phyloP scores from a whole-genome alignment of 1,284 basidiomycete genomes.

The Tetrapyrgos nigripes region DNA sequence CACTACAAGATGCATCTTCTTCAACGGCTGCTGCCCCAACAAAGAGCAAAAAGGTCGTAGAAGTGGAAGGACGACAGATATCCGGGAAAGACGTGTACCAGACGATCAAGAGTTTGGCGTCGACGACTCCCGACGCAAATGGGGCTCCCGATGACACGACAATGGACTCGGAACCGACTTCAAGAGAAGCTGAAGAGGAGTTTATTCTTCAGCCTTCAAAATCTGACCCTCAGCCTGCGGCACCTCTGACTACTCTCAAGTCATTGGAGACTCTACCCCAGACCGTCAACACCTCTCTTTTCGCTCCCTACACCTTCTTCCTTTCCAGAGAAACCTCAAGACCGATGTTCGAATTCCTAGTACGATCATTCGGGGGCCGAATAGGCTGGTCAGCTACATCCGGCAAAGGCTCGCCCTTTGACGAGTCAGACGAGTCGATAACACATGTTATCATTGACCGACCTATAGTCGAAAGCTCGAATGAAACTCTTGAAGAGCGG shows the following conservation, averaged over 20 bases:
- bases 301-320: constrained; percentile 92
- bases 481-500: constrained; percentile 65
- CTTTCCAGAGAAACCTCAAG: constrained; percentile 95
- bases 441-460: constrained; percentile 98
- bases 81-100: constrained; percentile 76
- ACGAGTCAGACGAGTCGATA: constrained; percentile 79
- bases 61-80: constrained; percentile 62
- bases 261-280: constrained; percentile 69
- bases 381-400: constrained; percentile 91
- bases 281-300: constrained; percentile 65
- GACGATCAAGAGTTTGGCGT: constrained; percentile 70
- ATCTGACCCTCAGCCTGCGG: constrained; percentile 56
- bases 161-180: constrained; percentile 23
- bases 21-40: constrained; percentile 29
- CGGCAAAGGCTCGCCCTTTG: constrained; percentile 84
- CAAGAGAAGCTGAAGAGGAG: constrained; percentile 66
- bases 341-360: constrained; percentile 93
- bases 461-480: constrained; percentile 60
- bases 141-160: constrained; percentile 48
- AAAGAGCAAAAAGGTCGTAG: constrained; percentile 49
- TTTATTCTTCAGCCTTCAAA: constrained; percentile 73
- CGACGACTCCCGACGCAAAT: constrained; percentile 35
- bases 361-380: constrained; percentile 90
- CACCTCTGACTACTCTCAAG: constrained; percentile 80
- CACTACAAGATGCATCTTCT: constrained; percentile 65